Evolutionary conservation across 805 yeast species (phyloP).

Genomic region (Wickerhamomyces ciferrii): DNA sequence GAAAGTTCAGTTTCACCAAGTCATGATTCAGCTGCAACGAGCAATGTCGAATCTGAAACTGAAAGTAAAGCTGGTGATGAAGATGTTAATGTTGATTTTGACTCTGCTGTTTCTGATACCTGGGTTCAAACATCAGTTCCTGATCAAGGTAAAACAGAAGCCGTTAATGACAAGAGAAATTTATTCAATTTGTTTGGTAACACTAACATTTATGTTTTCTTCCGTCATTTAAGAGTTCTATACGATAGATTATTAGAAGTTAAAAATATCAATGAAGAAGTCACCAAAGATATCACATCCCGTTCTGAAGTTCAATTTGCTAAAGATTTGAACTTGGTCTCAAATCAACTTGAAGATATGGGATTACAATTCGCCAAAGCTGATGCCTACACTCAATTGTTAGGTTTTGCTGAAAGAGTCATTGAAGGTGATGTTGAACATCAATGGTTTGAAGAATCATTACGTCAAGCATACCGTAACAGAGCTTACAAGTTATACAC

Average conservation of each 20-base stretch:
- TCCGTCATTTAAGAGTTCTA: constrained; percentile 78
- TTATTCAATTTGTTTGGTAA: constrained; percentile 80
- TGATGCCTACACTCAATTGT: constrained; percentile 74
- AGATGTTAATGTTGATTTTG: constrained; percentile 9
- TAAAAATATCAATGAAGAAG: constrained; percentile 64
- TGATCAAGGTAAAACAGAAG: constrained; percentile 21
- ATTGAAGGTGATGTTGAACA: constrained; percentile 91
- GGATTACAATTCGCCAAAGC: constrained; percentile 68
- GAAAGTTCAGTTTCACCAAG: constrained; percentile 18
- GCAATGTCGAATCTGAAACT: neutral
- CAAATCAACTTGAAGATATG: constrained; percentile 76
- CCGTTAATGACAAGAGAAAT: constrained; percentile 34
- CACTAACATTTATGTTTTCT: constrained; percentile 81
- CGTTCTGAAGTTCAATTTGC: constrained; percentile 74
- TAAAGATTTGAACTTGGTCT: constrained; percentile 73
- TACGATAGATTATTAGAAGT: constrained; percentile 78
- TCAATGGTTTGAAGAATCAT: constrained; percentile 90
- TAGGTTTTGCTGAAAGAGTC: constrained; percentile 65
- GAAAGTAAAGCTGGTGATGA: constrained; percentile 20
- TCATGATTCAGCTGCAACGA: constrained; percentile 9
- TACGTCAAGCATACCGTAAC: constrained; percentile 92
- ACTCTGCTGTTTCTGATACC: constrained; percentile 18
- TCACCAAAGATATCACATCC: constrained; percentile 62
- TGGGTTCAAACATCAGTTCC: constrained; percentile 19
- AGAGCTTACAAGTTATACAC: constrained; percentile 91